Base-by-base conservation (phyloP, 2,329 filamentous ascomycete species). In the Ascochyta pisi region DNA sequence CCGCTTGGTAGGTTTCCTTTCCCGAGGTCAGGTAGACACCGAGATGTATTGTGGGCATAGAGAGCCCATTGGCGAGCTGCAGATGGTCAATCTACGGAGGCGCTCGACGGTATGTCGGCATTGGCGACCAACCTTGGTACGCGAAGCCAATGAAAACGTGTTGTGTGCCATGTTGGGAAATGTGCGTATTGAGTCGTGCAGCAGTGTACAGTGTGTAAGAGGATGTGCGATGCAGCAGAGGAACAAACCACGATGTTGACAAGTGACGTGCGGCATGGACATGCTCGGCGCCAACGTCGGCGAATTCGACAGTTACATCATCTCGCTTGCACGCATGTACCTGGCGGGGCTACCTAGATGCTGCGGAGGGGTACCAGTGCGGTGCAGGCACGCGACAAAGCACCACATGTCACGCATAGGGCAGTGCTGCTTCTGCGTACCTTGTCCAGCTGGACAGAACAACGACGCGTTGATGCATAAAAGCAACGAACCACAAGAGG, bases 21-120 rank as follows among this genome's bases (percentile, higher is more conserved):
- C 87, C 85, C 3, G 82, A 84, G 73, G 89, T 89, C 77, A 89
- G 81, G 76, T 92, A 92, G 10, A 92, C 84, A 4, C 89, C 89
- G 1, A 92, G 83, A 62, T 92, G 89, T 63, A 92, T 86, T 65
- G 84, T 84, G 13, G 89, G 89, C 75, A 91, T 91, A 13, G 79
- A 79, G 52, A 83, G 77, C 68, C 87, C 86, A 79, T 89, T 90
- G 65, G 84, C 75, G 55, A 75, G 70, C 73, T 71, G 61, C 57
- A 59, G 34, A 54, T 48, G 42, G 66, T 73, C 63, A 70, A 57
- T 61, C 38, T 42, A 37, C 31, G 35, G 31, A 35, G 15, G 31
- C 33, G 38, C 42, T 33, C 26, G 47, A 22, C 15, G 12, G 26
- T 27, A 27, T 33, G 31, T 34, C 33, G 22, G 38, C 16, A 41